Evolutionary conservation across 225 moss, liverwort and hornwort genomes (phyloP).

Genomic region (Pseudoscleropodium purum): DNA sequence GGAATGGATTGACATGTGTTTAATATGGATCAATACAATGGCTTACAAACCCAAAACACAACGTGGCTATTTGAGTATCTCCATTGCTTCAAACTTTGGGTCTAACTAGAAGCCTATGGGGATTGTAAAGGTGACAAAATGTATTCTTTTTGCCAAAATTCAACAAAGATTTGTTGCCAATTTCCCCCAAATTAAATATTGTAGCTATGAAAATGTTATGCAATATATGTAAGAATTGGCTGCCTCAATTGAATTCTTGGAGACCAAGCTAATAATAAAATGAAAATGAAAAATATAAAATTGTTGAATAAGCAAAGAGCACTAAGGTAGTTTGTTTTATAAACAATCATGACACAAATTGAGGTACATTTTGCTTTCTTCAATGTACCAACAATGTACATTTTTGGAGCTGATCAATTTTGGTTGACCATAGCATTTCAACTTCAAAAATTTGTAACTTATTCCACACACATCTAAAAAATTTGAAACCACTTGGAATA

Average conservation of each 20-base stretch:
- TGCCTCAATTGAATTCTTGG: not conserved
- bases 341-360: too few species aligned
- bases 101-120: not conserved
- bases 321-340: too few species aligned
- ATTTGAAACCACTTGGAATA: too few species aligned
- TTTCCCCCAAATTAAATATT: not conserved
- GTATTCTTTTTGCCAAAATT: not conserved
- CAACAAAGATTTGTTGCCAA: not conserved
- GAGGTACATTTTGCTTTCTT: too few species aligned
- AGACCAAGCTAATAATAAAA: not conserved
- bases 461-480: too few species aligned
- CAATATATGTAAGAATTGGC: too few species aligned
- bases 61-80: not conserved
- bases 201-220: not conserved
- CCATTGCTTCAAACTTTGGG: not conserved
- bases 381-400: too few species aligned
- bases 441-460: too few species aligned
- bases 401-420: too few species aligned
- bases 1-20: not conserved
- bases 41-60: not conserved
- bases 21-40: not conserved
- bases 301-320: not conserved
- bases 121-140: not conserved
- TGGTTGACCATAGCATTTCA: too few species aligned
- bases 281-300: not conserved